Evolutionary conservation across 495 filamentous ascomycete species (phyloP), one percentile per base, ranked within the genome.

Genomic region (Aspergillus kassunensis): DNA sequence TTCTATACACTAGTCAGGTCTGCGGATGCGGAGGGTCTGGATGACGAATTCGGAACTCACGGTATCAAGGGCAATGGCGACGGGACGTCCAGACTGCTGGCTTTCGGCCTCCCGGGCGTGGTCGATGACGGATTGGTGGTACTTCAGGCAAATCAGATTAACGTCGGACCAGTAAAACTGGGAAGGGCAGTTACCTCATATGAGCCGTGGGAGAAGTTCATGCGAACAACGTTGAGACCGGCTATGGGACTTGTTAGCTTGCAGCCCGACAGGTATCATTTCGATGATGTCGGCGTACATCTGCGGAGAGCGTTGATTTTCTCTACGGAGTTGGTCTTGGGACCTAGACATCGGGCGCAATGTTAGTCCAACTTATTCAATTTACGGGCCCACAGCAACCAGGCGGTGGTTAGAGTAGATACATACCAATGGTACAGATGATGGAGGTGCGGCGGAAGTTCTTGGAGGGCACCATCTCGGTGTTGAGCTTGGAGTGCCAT

Each of bases 161-260:
- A 44, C 29, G 37, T 19, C 3, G 19, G 39, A 6, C n/a, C 30
- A 23, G 4, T 12, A 36, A 16, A 31, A 44, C 39, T 18, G 20
- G 39, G 56, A 61, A 66, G 62, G 45, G 62, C 62, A 59, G 68
- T 55, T 65, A 85, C 82, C 72, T 95, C 91, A 71, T 98, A 90
- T 59, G 88, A 87, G 60, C 93, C 93, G 71, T 98, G 93, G 57
- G 92, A 97, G 71, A 97, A 98, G 83, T 98, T 98, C 91, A 96
- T 95, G 70, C 93, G 95, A 56, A 97, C 93, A 55, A 98, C 90
- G 71, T 97, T 97, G 56, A 97, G 83, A 70, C 93, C 93, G 56
- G 84, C 85, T 85, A 53, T 55, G 43, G 43, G 43, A n/a, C 35
- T 29, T 50, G 65, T 68, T 49, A 69, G 53, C 31, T 49, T 55